Percentiles rank a stretch among this genome's conserved stretches.
Conservation (phyloP, 2,329 filamentous ascomycete genomes). For the Talaromyces albobiverticillius region DNA sequence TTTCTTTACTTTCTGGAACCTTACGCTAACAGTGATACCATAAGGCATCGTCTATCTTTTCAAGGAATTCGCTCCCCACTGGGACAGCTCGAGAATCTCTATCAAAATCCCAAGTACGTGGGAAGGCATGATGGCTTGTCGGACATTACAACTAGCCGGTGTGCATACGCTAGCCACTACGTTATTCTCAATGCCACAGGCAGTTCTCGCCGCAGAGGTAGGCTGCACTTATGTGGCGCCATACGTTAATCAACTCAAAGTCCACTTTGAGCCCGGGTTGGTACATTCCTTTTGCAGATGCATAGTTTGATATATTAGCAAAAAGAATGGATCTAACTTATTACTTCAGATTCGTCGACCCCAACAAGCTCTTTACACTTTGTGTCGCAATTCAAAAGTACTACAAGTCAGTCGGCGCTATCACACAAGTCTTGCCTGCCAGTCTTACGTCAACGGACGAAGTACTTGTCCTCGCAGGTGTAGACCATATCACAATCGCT, state of each 20-base stretch:
- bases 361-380: constrained; percentile 42
- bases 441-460: constrained; percentile 58
- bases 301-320: not conserved
- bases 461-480: constrained; percentile 57
- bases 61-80: constrained; percentile 40
- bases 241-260: constrained; percentile 63
- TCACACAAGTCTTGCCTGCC: constrained; percentile 55
- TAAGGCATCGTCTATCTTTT: constrained; percentile 53
- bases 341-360: constrained; percentile 24
- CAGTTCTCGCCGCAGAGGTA: constrained; percentile 55
- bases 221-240: constrained; percentile 63
- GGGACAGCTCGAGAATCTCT: constrained; percentile 52
- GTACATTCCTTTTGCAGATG: not conserved
- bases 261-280: constrained; percentile 53
- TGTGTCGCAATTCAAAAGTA: constrained; percentile 54
- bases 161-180: constrained; percentile 63
- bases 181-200: constrained; percentile 62
- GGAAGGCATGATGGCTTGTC: constrained; percentile 62
- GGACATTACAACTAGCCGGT: constrained; percentile 50
- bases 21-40: not conserved
- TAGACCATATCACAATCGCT: constrained; percentile 59
- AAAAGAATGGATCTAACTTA: not conserved
- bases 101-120: constrained; percentile 64
- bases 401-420: constrained; percentile 42
- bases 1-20: not conserved